A percentile compares a stretch with the other conserved stretches of the same genome.
Evolutionary conservation across 2,329 filamentous ascomycete species (phyloP).

Genomic region (Byssochlamys sp.): DNA sequence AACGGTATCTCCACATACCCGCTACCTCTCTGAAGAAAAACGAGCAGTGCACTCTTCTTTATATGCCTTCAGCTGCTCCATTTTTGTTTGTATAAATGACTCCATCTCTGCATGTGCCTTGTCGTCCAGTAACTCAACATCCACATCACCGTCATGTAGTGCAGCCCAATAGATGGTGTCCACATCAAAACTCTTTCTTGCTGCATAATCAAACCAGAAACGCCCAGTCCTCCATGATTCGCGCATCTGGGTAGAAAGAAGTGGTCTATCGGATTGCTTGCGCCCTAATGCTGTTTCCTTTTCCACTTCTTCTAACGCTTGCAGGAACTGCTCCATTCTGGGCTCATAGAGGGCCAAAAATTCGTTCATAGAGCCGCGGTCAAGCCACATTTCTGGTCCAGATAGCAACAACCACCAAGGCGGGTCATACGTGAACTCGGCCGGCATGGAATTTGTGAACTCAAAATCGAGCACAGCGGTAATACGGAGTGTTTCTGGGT

Average conservation of each 20-base stretch:
- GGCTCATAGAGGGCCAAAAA: conserved; percentile 20
- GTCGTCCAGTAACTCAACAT: conserved; percentile 15
- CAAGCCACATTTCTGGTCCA: conserved; percentile 16
- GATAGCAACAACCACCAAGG: conserved; percentile 34
- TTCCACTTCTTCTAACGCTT: conserved; percentile 23
- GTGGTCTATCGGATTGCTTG: neutral
- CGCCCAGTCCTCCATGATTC: conserved; percentile 24
- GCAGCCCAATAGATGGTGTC: conserved; percentile 26
- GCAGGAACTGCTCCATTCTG: conserved; percentile 30
- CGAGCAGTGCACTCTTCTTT: conserved; percentile 18
- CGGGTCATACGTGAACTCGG: conserved; percentile 29
- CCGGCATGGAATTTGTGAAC: conserved; percentile 35
- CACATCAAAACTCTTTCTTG: conserved; percentile 28
- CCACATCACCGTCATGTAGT: conserved; percentile 16
- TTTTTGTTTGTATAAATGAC: conserved; percentile 17
- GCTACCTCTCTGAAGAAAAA: conserved; percentile 9
- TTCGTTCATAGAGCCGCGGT: conserved; percentile 12
- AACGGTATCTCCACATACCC: neutral
- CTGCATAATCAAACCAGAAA: conserved; percentile 33
- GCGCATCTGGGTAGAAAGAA: conserved; percentile 22
- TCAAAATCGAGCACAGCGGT: conserved; percentile 33
- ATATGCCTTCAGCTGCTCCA: conserved; percentile 21
- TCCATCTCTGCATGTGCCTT: conserved; percentile 16
- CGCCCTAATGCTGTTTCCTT: neutral
- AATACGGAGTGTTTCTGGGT: conserved; percentile 28